Conservation (phyloP, 2,329 filamentous ascomycete species). For the Paracoccidioides brasiliensis region DNA sequence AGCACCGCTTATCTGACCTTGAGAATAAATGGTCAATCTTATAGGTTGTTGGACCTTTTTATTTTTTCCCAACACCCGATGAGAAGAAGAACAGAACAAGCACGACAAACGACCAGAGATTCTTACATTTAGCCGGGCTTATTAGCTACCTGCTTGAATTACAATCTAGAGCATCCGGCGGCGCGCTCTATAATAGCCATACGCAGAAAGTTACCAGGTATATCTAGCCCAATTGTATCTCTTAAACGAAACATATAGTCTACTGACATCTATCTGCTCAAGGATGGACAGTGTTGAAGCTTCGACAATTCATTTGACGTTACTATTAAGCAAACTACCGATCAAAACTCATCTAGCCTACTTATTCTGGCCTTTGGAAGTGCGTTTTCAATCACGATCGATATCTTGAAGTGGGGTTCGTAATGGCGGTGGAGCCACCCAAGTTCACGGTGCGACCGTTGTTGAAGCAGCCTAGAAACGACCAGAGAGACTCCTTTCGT, state of each 20-base stretch:
- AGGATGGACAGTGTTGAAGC: not conserved
- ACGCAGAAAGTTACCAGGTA: not conserved
- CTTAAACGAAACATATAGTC: not conserved
- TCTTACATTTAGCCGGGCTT: too few relatives aligned
- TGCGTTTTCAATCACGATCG: not conserved
- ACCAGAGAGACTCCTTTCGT: conserved; percentile 46
- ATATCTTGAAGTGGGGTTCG: not conserved
- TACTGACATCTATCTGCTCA: not conserved
- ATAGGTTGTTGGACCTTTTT: not conserved
- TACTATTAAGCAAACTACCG: not conserved
- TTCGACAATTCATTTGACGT: not conserved
- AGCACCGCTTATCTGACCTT: not conserved
- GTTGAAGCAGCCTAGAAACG: conserved; percentile 34
- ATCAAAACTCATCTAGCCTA: not conserved
- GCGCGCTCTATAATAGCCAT: not conserved
- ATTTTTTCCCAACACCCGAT: not conserved
- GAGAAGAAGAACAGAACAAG: too few relatives aligned
- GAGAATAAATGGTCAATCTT: not conserved
- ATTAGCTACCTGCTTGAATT: not conserved
- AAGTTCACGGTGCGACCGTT: conserved; percentile 44
- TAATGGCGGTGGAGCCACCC: conserved; percentile 28
- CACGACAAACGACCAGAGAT: too few relatives aligned
- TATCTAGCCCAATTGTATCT: not conserved
- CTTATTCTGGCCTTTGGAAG: not conserved
- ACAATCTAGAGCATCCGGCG: not conserved